phyloP scores from a whole-genome alignment of 148 eudicot species.

The Polygonum maritimum region DNA sequence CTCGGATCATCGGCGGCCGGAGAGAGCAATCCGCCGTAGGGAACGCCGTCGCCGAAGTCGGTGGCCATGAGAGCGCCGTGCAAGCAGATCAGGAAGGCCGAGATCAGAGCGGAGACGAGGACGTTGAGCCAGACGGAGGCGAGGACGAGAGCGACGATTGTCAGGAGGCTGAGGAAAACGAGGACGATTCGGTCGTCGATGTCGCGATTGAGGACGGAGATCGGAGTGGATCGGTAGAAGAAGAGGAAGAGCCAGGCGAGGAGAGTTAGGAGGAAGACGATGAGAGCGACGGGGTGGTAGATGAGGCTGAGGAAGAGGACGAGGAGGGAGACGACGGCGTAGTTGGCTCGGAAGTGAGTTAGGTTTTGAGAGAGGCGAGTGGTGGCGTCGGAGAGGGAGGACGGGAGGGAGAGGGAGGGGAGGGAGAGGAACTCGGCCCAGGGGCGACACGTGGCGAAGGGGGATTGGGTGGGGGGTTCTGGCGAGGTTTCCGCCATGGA shows the following conservation, averaged over 20 bases:
- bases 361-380: slow-evolving; percentile 30
- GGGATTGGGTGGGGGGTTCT: neutral
- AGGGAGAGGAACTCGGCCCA: slow-evolving; percentile 34
- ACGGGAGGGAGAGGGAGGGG: slow-evolving; percentile 26
- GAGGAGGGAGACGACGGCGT: slow-evolving; percentile 19
- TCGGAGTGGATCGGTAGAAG: slow-evolving; percentile 23
- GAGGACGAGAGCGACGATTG: slow-evolving; percentile 20
- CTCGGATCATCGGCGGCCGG: slow-evolving; percentile 26
- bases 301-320: slow-evolving; percentile 26
- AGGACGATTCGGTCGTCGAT: slow-evolving; percentile 32
- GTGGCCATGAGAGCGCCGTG: slow-evolving; percentile 43
- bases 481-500: neutral
- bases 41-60: slow-evolving; percentile 34
- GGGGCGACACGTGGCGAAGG: slow-evolving; percentile 21
- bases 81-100: slow-evolving; percentile 15
- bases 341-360: slow-evolving; percentile 39
- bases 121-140: slow-evolving; percentile 34
- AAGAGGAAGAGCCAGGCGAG: slow-evolving; percentile 29
- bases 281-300: slow-evolving; percentile 31
- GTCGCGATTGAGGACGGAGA: slow-evolving; percentile 13
- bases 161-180: slow-evolving; percentile 12
- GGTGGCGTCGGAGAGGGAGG: slow-evolving; percentile 28
- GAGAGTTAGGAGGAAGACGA: slow-evolving; percentile 23
- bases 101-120: slow-evolving; percentile 17
- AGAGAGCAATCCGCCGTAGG: slow-evolving; percentile 35